Base-by-base conservation (phyloP, 805 yeast genomes). In the Grigorovia jiainica region DNA sequence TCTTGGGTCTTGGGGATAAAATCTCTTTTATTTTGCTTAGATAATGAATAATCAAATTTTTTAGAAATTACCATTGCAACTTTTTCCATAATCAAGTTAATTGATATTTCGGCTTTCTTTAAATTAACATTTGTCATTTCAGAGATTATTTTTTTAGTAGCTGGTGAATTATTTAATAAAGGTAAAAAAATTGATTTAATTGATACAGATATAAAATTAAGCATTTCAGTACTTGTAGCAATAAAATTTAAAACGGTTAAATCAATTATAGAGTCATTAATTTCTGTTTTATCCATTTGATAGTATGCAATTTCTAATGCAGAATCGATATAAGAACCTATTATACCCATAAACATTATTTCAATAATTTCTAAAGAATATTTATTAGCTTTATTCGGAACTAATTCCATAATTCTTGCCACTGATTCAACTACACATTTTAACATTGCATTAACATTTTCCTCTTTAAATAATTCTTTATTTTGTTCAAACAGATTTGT, bases 101-200 rank as follows among this genome's bases (percentile, higher is more conserved):
- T 65, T 3, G 84, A 75, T 7, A 73, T 61, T 60, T 89, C 92
- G 51, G 79, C 73, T 43, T 75, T 65, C 35, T 76, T 57, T 29
- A 82, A 67, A 52, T 76, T 75, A 18, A 69, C 69, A 56, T 85
- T 84, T 18, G 84, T 75, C 46, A 77, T 62, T 38, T 71, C 75
- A 25, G 75, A 73, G 65, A 83, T 76, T 47, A 78, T 68, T 43
- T 71, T 73, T 51, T 80, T 76, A 13, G 75, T 66, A 7, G 67
- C 65, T 2, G 83, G 79, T 1, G 76, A 63, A 50, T 76, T 77
- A 32, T 70, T 72, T 2, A 87, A 73, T 60, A 89, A 70, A 0
- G 96, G 95, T 32, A 86, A 65, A 15, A 87, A 73, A 38, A 85
- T 79, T 16, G 82, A 78, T 53, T 83, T 81, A 40, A 82, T 78